These are phyloP conservation scores for Clitoria ternatea DNA, from an alignment of 306 rosid genomes.

Conservation along the genomic window DNA sequence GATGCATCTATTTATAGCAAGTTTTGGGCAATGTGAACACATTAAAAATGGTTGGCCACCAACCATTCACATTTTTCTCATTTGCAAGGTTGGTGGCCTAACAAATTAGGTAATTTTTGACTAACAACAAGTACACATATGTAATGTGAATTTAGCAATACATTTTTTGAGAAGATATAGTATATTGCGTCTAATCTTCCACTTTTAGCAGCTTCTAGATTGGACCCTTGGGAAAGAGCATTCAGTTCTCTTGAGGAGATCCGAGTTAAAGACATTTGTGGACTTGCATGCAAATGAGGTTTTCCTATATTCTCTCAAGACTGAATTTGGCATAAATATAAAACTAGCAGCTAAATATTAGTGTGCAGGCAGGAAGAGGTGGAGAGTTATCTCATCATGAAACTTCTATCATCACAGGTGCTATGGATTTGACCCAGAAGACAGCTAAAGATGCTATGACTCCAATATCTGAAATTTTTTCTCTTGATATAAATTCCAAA, in stretches of 20 bases:
- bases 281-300: slow-evolving; percentile 79
- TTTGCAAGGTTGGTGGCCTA: too few relatives aligned
- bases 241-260: slow-evolving; percentile 58
- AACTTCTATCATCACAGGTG: slow-evolving; percentile 68
- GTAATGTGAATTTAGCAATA: too few relatives aligned
- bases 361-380: slow-evolving; percentile 75
- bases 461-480: slow-evolving; percentile 58
- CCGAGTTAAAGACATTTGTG: slow-evolving; percentile 74
- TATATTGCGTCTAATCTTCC: neutral
- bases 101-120: too few relatives aligned
- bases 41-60: too few relatives aligned
- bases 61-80: too few relatives aligned
- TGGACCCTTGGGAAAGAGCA: slow-evolving; percentile 64
- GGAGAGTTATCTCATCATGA: slow-evolving; percentile 77
- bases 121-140: neutral
- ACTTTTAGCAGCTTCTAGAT: slow-evolving; percentile 54
- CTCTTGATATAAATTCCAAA: slow-evolving; percentile 67
- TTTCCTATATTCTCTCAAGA: neutral
- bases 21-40: too few relatives aligned
- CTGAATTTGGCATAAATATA: neutral
- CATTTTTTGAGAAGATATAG: too few relatives aligned
- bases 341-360: neutral
- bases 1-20: too few relatives aligned
- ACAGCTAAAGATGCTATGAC: slow-evolving; percentile 86
- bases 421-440: slow-evolving; percentile 74